Evolutionary conservation across 2,329 filamentous ascomycete genomes (phyloP).

Genomic region (Pseudocercospora crystallina): DNA sequence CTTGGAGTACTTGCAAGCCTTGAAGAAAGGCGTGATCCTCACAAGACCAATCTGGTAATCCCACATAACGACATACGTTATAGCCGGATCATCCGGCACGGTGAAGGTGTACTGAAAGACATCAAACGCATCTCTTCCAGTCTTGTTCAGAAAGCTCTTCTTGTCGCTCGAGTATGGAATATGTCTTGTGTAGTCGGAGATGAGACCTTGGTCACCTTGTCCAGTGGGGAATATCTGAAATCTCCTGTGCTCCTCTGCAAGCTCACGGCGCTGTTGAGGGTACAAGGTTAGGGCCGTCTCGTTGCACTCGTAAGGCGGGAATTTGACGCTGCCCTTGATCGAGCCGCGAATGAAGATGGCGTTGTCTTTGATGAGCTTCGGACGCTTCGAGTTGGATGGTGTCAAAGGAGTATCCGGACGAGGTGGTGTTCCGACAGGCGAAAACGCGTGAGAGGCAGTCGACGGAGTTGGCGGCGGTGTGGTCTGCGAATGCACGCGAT

Average conservation of each 20-base stretch:
- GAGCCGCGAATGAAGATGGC: constrained; percentile 62
- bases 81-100: constrained; percentile 61
- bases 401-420: constrained; percentile 24
- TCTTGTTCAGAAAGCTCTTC: constrained; percentile 83
- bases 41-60: constrained; percentile 95
- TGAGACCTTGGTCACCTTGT: constrained; percentile 37
- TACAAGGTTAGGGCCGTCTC: constrained; percentile 41
- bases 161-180: constrained; percentile 96
- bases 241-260: constrained; percentile 58
- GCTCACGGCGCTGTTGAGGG: constrained; percentile 39
- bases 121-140: constrained; percentile 83
- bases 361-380: constrained; percentile 66
- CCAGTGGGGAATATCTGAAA: constrained; percentile 69
- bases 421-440: constrained; percentile 23
- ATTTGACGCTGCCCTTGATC: constrained; percentile 68
- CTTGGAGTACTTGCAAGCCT: constrained; percentile 84
- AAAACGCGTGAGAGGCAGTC: constrained; percentile 24
- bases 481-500: constrained; percentile 18
- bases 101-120: constrained; percentile 84
- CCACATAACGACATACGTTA: constrained; percentile 73
- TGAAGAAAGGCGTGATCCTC: constrained; percentile 92
- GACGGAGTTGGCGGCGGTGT: constrained; percentile 30
- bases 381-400: constrained; percentile 34
- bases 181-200: constrained; percentile 56
- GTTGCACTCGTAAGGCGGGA: constrained; percentile 66